Conservation (phyloP, 2,329 filamentous ascomycete species). For the Ophiostoma tasmaniense region DNA sequence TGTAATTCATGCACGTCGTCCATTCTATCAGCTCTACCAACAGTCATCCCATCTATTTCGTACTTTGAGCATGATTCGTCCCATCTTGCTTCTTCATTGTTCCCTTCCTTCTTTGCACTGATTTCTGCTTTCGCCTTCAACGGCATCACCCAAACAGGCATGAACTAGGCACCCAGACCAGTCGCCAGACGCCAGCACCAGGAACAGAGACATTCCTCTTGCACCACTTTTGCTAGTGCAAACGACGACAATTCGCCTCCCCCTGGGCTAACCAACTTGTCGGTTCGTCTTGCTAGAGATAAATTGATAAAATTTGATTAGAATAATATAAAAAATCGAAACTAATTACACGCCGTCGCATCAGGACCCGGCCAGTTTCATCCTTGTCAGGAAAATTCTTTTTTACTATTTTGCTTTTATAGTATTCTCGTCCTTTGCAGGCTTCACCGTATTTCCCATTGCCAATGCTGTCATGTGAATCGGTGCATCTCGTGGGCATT, state of each 20-base stretch:
- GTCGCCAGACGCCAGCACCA: too few species aligned
- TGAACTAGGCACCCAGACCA: background rate
- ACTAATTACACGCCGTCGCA: background rate
- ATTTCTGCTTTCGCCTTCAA: background rate
- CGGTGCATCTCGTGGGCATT: background rate
- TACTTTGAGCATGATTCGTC: too few species aligned
- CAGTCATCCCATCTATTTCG: background rate
- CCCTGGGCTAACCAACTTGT: background rate
- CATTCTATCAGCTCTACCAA: too few species aligned
- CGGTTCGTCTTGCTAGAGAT: background rate
- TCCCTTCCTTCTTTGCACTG: background rate
- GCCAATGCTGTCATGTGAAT: background rate
- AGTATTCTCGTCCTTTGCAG: background rate
- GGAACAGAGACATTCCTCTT: background rate
- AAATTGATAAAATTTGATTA: too few species aligned
- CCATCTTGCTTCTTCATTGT: background rate
- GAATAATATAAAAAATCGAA: background rate
- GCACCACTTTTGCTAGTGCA: background rate
- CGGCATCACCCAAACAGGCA: background rate
- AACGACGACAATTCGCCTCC: slow-evolving; percentile 5
- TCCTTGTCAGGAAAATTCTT: background rate
- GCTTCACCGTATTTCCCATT: slow-evolving; percentile 8
- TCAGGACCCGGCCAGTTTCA: slow-evolving; percentile 1
- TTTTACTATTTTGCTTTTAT: background rate
- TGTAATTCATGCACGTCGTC: too few species aligned